A percentile compares a stretch with the other conserved stretches of the same genome.
phyloP scores from a whole-genome alignment of 2,329 filamentous ascomycete species.

The Emmonsiellopsis sp. region DNA sequence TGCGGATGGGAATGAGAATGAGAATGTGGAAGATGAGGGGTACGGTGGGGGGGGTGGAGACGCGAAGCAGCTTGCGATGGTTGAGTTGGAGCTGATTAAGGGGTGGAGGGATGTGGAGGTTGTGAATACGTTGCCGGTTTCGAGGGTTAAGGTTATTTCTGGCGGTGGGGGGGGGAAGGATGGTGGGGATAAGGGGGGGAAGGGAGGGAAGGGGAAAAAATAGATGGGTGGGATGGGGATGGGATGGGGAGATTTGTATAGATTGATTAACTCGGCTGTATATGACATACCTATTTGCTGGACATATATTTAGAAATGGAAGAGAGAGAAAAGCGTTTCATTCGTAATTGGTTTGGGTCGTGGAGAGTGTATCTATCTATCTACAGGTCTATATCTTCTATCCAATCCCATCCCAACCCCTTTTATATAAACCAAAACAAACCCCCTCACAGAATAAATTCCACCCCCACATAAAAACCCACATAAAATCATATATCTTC shows the following conservation, averaged over 20 bases:
- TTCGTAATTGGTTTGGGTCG: too few relatives aligned
- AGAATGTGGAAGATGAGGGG: slow-evolving; percentile 45
- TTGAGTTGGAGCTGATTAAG: slow-evolving; percentile 77
- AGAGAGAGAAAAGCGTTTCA: too few relatives aligned
- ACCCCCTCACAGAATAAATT: too few relatives aligned
- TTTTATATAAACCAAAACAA: too few relatives aligned
- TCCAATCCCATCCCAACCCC: too few relatives aligned
- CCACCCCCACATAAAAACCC: too few relatives aligned
- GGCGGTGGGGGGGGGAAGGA: slow-evolving; percentile 29
- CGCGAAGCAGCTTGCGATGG: slow-evolving; percentile 55
- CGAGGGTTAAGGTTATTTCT: slow-evolving; percentile 27
- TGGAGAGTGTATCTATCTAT: too few relatives aligned
- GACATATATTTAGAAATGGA: too few relatives aligned
- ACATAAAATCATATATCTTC: slow-evolving; percentile 9
- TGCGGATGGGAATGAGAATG: slow-evolving; percentile 22
- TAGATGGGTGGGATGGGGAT: neutral
- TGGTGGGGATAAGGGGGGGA: slow-evolving; percentile 14
- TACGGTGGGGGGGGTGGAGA: slow-evolving; percentile 47
- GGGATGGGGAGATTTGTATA: slow-evolving; percentile 12
- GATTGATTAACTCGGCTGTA: slow-evolving; percentile 10
- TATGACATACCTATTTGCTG: too few relatives aligned
- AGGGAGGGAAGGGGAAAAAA: slow-evolving; percentile 23
- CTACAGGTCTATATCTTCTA: too few relatives aligned
- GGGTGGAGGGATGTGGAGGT: slow-evolving; percentile 57
- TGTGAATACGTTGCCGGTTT: slow-evolving; percentile 29